phyloP scores from a whole-genome alignment of 2,329 filamentous ascomycete genomes.

The Pseudopithomyces maydicus region DNA sequence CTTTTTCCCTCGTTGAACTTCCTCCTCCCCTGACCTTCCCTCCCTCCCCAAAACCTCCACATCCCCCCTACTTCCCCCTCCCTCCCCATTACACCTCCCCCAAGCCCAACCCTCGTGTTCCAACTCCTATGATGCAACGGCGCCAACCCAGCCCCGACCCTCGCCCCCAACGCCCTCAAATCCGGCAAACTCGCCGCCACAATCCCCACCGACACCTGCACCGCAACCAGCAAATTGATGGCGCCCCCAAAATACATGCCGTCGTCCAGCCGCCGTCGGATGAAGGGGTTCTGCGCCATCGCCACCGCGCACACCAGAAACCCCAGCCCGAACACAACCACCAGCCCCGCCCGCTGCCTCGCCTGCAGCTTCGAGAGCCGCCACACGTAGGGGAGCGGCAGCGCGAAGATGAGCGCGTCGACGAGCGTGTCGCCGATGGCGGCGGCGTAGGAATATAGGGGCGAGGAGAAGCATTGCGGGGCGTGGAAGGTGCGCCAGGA shows the following conservation, averaged over 20 bases:
- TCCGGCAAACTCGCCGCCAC: constrained; percentile 33
- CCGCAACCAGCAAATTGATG: constrained; percentile 32
- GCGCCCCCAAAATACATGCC: constrained; percentile 29
- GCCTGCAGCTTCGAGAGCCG: constrained; percentile 24
- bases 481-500: constrained; percentile 27
- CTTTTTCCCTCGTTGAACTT: constrained; percentile 2
- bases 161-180: constrained; percentile 26
- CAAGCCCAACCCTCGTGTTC: not conserved
- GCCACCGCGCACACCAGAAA: constrained; percentile 34
- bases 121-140: constrained; percentile 27
- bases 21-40: not conserved
- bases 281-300: constrained; percentile 34
- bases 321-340: constrained; percentile 30
- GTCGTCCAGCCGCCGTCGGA: constrained; percentile 22
- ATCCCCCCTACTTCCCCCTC: constrained; percentile 6
- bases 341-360: constrained; percentile 27
- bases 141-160: constrained; percentile 25
- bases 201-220: constrained; percentile 32
- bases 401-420: constrained; percentile 31
- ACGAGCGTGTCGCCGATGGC: constrained; percentile 33
- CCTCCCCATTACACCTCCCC: not conserved
- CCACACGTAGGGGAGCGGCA: constrained; percentile 33
- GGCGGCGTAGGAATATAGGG: constrained; percentile 31
- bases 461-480: constrained; percentile 30
- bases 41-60: not conserved